phyloP scores from a whole-genome alignment of 306 rosid species.

The Castanopsis chinensis region DNA sequence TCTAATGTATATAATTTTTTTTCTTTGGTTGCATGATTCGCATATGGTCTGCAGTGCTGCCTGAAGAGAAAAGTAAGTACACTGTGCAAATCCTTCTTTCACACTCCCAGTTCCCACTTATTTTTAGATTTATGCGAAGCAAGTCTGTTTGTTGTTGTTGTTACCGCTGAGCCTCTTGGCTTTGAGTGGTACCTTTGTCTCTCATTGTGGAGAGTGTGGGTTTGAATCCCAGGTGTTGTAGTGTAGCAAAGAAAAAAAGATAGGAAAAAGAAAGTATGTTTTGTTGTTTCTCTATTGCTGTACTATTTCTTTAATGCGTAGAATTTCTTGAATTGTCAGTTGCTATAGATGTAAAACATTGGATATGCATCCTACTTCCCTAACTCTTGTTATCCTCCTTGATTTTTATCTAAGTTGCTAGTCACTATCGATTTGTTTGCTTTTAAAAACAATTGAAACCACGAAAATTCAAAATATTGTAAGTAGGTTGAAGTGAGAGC shows the following conservation, averaged over 20 bases:
- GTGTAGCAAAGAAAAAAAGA: too few species aligned
- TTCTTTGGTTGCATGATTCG: conserved; percentile 48
- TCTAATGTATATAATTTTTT: conserved; percentile 26
- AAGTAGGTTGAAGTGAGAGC: background rate
- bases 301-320: background rate
- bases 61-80: conserved; percentile 83
- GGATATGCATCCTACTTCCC: background rate
- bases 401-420: background rate
- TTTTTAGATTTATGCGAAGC: background rate
- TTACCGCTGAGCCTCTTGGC: too few species aligned
- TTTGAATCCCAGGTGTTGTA: too few species aligned
- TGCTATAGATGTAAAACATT: background rate
- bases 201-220: too few species aligned
- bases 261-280: background rate
- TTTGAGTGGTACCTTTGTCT: too few species aligned
- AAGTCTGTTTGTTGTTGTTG: background rate
- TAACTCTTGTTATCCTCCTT: background rate
- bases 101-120: background rate
- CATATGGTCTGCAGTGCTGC: conserved; percentile 57
- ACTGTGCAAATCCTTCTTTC: conserved; percentile 14
- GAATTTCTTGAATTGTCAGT: background rate
- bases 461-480: background rate
- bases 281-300: background rate
- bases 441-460: background rate
- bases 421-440: background rate